Percentiles rank a stretch among this genome's conserved stretches.
These are phyloP conservation scores for Chamaecrista fasciculata DNA, from an alignment of 306 rosid genomes.

Conservation along the genomic window DNA sequence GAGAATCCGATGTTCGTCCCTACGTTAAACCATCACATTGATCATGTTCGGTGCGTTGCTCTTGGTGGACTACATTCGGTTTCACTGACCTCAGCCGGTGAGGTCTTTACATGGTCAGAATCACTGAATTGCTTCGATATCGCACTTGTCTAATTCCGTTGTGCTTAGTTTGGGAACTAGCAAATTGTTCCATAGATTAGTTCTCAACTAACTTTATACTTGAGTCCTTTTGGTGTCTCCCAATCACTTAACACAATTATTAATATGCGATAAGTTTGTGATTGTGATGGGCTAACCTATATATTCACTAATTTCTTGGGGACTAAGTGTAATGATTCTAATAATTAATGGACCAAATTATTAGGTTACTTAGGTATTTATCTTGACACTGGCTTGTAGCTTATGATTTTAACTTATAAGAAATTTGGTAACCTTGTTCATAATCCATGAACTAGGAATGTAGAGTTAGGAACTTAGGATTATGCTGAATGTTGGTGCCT, in stretches of 20 bases:
- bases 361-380: neutral
- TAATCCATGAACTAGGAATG: neutral
- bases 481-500: neutral
- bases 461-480: neutral
- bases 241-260: neutral
- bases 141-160: neutral
- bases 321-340: neutral
- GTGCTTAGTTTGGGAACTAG: neutral
- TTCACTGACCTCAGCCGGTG: constrained; percentile 60
- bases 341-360: neutral
- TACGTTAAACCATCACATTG: constrained; percentile 67
- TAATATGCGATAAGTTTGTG: neutral
- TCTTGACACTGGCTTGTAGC: neutral
- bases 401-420: neutral
- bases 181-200: neutral
- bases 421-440: neutral
- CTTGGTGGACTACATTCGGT: constrained; percentile 87
- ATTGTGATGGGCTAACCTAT: neutral
- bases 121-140: constrained; percentile 27
- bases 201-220: no score
- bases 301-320: neutral
- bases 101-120: constrained; percentile 84
- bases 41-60: constrained; percentile 45
- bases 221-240: neutral
- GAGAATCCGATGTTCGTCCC: constrained; percentile 72